These are phyloP conservation scores for Sporothrix brunneoviolacea DNA, from an alignment of 2,329 filamentous ascomycete genomes.

Conservation along the genomic window DNA sequence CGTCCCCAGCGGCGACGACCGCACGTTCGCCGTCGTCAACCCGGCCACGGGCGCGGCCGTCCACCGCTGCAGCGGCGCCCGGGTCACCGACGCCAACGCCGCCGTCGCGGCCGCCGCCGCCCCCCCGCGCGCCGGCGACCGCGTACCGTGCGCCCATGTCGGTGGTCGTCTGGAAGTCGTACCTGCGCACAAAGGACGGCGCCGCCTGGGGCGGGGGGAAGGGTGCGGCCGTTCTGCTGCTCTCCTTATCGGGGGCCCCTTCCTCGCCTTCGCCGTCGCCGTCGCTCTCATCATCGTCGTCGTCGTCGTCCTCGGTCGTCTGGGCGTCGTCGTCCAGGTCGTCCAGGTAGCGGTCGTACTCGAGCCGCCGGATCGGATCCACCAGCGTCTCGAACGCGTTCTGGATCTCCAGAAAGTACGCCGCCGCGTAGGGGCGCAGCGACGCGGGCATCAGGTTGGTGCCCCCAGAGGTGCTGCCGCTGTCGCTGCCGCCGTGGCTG, in stretches of 20 bases:
- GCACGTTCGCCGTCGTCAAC: too few relatives aligned
- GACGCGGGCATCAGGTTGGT: conserved; percentile 30
- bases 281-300: conserved; percentile 18
- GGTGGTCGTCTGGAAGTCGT: conserved; percentile 26
- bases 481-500: conserved; percentile 6
- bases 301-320: conserved; percentile 16
- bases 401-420: conserved; percentile 36
- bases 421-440: conserved; percentile 32
- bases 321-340: conserved; percentile 23
- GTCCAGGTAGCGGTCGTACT: conserved; percentile 31
- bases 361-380: conserved; percentile 34
- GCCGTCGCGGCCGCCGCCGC: too few relatives aligned
- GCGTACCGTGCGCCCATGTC: conserved; percentile 34
- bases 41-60: not conserved
- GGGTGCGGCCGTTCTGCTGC: not conserved
- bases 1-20: too few relatives aligned
- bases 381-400: conserved; percentile 43
- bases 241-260: not conserved
- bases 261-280: conserved; percentile 9
- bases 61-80: too few relatives aligned
- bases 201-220: not conserved
- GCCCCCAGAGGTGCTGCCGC: not conserved
- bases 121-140: conserved; percentile 19
- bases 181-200: conserved; percentile 17
- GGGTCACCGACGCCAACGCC: too few relatives aligned